Evolutionary conservation across 495 filamentous ascomycete species (phyloP).

Genomic region (Friedmanniomyces endolithicus): DNA sequence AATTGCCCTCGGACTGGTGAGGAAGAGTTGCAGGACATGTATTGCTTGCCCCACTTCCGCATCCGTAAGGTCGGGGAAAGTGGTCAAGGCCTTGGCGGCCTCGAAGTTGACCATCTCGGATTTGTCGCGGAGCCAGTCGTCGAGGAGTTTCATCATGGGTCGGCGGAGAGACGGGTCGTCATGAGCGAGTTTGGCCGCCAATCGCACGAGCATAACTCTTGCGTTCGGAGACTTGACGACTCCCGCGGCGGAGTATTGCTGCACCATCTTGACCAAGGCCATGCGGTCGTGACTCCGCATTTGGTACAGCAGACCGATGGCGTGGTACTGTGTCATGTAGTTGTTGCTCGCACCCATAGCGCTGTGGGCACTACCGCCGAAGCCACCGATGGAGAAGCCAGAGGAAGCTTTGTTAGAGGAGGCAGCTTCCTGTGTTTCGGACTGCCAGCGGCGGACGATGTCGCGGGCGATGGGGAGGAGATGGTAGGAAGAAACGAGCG

Average conservation of each 20-base stretch:
- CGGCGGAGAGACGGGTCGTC: slow-evolving; percentile 80
- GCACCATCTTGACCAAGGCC: slow-evolving; percentile 99
- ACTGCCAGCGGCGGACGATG: slow-evolving; percentile 95
- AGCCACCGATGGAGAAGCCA: slow-evolving; percentile 80
- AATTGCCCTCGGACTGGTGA: slow-evolving; percentile 89
- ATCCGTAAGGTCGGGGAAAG: slow-evolving; percentile 85
- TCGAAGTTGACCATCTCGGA: slow-evolving; percentile 99
- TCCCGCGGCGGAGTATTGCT: slow-evolving; percentile 85
- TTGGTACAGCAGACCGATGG: slow-evolving; percentile 93
- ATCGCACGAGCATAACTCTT: slow-evolving; percentile 76
- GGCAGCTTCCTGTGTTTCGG: slow-evolving; percentile 94
- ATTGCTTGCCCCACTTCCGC: slow-evolving; percentile 85
- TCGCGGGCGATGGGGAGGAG: slow-evolving; percentile 91
- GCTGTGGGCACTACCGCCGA: slow-evolving; percentile 52
- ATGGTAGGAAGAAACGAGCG: slow-evolving; percentile 95
- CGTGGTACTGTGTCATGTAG: slow-evolving; percentile 97
- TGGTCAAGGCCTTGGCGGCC: slow-evolving; percentile 93
- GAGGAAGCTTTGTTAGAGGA: slow-evolving; percentile 81
- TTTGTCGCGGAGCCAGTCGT: slow-evolving; percentile 96
- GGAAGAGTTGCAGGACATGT: slow-evolving; percentile 88
- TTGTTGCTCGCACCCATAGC: slow-evolving; percentile 63
- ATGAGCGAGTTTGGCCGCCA: slow-evolving; percentile 90
- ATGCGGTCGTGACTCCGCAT: slow-evolving; percentile 97
- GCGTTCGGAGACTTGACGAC: slow-evolving; percentile 91
- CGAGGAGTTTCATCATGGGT: slow-evolving; percentile 88